A percentile compares a stretch with the other conserved stretches of the same genome.
Conservation (phyloP, 345 rosid species). For the Melaleuca alternifolia region DNA sequence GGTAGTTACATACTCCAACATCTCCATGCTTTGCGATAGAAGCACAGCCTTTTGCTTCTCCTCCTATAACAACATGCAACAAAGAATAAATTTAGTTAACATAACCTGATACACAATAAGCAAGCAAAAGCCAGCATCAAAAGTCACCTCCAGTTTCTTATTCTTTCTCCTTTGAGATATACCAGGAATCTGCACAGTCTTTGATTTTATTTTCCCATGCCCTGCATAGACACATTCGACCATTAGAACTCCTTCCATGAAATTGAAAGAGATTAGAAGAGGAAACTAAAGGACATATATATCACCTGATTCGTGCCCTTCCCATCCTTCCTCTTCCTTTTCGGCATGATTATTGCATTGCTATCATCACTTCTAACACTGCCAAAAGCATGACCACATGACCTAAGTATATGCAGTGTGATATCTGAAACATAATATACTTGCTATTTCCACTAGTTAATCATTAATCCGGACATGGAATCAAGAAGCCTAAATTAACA, state of each 20-base stretch:
- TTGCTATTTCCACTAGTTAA: neutral
- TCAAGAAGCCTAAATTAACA: neutral
- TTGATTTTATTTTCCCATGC: neutral
- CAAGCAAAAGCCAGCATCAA: neutral
- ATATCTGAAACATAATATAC: neutral
- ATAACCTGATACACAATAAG: neutral
- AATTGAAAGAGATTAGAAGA: neutral
- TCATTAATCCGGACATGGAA: neutral
- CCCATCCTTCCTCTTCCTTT: conserved; percentile 24
- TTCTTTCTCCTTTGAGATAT: conserved; percentile 60
- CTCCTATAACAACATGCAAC: conserved; percentile 24
- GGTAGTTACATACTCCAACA: conserved; percentile 40
- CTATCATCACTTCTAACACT: conserved; percentile 29
- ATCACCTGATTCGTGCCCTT: conserved; percentile 32
- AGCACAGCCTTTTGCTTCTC: conserved; percentile 42
- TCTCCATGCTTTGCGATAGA: conserved; percentile 33
- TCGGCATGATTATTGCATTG: conserved; percentile 47
- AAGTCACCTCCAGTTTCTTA: conserved; percentile 55
- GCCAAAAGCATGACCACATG: neutral
- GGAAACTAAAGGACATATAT: conserved; percentile 5
- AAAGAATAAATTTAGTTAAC: neutral
- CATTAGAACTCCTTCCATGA: neutral
- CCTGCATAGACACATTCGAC: neutral
- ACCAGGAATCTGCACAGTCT: conserved; percentile 7
- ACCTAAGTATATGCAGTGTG: neutral